A percentile compares a stretch with the other conserved stretches of the same genome.
phyloP scores from a whole-genome alignment of 441 rosid species.

The Syzygium syzygioides region DNA sequence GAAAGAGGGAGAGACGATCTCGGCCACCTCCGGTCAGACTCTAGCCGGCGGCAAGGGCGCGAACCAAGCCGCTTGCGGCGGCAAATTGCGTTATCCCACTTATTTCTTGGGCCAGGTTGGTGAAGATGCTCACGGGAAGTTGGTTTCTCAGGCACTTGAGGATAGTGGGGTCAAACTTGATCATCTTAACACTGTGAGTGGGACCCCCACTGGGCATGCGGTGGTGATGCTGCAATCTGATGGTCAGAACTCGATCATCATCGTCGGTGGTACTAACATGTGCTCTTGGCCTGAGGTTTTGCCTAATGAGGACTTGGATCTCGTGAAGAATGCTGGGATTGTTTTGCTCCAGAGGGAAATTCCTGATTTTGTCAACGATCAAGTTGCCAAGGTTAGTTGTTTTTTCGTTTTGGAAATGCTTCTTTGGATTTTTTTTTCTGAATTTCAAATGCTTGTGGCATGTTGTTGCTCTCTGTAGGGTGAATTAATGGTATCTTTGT shows the following conservation, averaged over 20 bases:
- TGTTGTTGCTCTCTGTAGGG: background rate
- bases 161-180: constrained; percentile 57
- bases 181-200: constrained; percentile 30
- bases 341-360: constrained; percentile 84
- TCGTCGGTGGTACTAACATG: constrained; percentile 90
- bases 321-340: constrained; percentile 74
- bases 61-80: constrained; percentile 88
- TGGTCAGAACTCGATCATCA: constrained; percentile 86
- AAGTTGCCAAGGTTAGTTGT: constrained; percentile 66
- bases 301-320: constrained; percentile 42
- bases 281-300: constrained; percentile 62
- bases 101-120: constrained; percentile 82
- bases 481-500: background rate
- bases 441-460: background rate
- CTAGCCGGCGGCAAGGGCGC: constrained; percentile 96
- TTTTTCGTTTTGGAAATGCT: background rate
- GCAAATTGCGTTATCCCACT: constrained; percentile 61
- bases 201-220: constrained; percentile 84
- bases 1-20: constrained; percentile 66
- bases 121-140: constrained; percentile 71
- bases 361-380: constrained; percentile 80
- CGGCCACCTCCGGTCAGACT: constrained; percentile 64
- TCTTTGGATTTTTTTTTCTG: background rate
- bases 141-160: constrained; percentile 51
- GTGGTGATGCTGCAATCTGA: constrained; percentile 85